Base-by-base conservation (phyloP, 2,329 filamentous ascomycete species). In the Plectosphaerella sp. region DNA sequence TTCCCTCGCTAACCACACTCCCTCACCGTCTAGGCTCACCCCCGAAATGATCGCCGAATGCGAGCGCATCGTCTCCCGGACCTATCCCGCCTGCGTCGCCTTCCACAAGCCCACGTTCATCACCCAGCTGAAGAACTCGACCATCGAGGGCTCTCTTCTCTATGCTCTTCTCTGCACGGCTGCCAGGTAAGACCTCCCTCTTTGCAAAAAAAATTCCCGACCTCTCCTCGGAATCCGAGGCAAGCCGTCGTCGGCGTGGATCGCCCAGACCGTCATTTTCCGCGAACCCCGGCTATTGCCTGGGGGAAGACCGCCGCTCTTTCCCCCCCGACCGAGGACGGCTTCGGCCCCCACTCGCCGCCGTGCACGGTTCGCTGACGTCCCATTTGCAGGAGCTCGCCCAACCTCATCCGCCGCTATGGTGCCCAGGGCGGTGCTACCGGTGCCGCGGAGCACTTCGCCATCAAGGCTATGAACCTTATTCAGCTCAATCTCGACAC, bases 91-190 rank as follows among this genome's bases (percentile, higher is more conserved):
- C 56, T 83, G 79, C 62, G 79, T 84, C 42, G 80, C 80, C 61
- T 84, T 84, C 63, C 80, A 84, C 70, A 83, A 83, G 68, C 80
- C 80, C 8, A 80, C 80, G 3, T 83, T 83, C 65, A 64, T 84
- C 35, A 78, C 82, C 66, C 80, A 83, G 62, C 72, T 84, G 48
- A 83, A 83, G 70, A 79, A 72, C 59, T 74, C 71, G 20, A 72
- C 74, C 3, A 72, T 84, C 35, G 80, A 84, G 53, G 69, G 75
- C 28, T 78, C 77, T 47, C 77, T 84, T 57, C 73, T 82, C 51
- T 81, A 82, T 56, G 80, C 79, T 14, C 74, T 84, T 35, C 68
- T 84, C 59, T 79, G 79, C 47, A 79, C 75, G 47, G 80, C 78
- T 54, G 77, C 80, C 56, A 71, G 80, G 80, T 83, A 78, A 67